Evolutionary conservation across 495 filamentous ascomycete genomes (phyloP).

Genomic region (Tuber borchii): DNA sequence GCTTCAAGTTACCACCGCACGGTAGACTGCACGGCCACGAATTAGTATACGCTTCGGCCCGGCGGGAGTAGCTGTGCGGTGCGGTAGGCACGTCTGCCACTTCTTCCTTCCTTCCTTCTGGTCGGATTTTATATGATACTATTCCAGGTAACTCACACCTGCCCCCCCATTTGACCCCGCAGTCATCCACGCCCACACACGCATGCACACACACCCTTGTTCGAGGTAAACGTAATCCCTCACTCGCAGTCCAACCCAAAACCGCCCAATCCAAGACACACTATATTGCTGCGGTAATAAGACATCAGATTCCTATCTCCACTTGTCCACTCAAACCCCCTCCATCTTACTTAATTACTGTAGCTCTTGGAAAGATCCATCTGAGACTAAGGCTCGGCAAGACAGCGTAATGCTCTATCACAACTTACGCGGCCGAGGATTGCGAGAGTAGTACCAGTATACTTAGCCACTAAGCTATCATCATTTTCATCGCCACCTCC

Average conservation of each 20-base stretch:
- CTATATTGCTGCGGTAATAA: background rate
- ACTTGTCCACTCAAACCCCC: background rate
- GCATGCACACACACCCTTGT: background rate
- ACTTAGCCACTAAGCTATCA: constrained; percentile 23
- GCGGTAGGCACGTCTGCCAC: background rate
- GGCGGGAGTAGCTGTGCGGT: background rate
- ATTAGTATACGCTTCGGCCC: background rate
- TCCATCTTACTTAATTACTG: background rate
- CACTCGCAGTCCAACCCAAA: background rate
- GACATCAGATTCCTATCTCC: background rate
- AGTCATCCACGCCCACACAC: background rate
- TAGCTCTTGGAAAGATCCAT: background rate
- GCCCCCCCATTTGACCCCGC: background rate
- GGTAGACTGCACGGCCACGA: background rate
- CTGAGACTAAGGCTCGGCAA: background rate
- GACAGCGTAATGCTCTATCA: background rate
- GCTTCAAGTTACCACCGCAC: background rate
- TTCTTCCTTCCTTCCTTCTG: background rate
- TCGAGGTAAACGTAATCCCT: background rate
- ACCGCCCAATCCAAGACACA: background rate
- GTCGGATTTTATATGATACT: background rate
- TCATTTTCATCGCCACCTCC: constrained; percentile 44
- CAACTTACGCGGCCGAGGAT: background rate
- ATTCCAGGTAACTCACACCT: too few species aligned
- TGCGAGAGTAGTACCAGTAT: background rate